Evolutionary conservation across 129 eudicot genomes (phyloP).

Genomic region (Saussurea involucrata): DNA sequence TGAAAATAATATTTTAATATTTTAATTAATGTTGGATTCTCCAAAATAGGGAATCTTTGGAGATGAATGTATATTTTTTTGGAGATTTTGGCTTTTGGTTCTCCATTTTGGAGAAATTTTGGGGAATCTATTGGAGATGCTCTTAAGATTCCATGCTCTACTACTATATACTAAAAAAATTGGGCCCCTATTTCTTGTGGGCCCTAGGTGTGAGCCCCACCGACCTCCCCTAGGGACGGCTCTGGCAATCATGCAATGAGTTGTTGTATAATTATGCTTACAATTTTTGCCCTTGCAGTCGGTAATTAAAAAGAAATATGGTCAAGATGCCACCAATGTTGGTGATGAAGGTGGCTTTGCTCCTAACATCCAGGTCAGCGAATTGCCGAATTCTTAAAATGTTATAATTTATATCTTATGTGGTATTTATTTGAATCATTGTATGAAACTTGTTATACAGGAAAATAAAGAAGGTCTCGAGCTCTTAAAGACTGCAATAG

Average conservation of each 20-base stretch:
- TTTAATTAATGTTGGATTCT: too few relatives aligned
- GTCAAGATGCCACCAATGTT: slow-evolving; percentile 61
- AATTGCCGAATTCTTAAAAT: background rate
- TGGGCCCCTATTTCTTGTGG: too few relatives aligned
- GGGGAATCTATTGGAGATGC: too few relatives aligned
- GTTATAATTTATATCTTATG: background rate
- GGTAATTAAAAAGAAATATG: slow-evolving; percentile 56
- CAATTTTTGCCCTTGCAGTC: slow-evolving; percentile 31
- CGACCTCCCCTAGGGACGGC: too few relatives aligned
- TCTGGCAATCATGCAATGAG: background rate
- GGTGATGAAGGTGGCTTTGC: slow-evolving; percentile 74
- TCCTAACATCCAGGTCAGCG: slow-evolving; percentile 49
- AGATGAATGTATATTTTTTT: too few relatives aligned
- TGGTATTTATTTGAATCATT: background rate
- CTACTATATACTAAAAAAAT: too few relatives aligned
- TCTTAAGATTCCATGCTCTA: too few relatives aligned
- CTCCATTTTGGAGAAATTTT: too few relatives aligned
- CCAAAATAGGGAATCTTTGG: too few relatives aligned
- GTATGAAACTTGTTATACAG: slow-evolving; percentile 16
- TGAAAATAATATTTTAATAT: too few relatives aligned
- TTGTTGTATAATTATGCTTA: background rate
- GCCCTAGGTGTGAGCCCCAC: too few relatives aligned
- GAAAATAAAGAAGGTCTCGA: slow-evolving; percentile 63
- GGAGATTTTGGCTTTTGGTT: too few relatives aligned
- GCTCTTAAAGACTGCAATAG: slow-evolving; percentile 58